A percentile compares a stretch with the other conserved stretches of the same genome.
phyloP scores from a whole-genome alignment of 192 early-diverging fungal genomes.

The Thoreauomyces humboldtii region DNA sequence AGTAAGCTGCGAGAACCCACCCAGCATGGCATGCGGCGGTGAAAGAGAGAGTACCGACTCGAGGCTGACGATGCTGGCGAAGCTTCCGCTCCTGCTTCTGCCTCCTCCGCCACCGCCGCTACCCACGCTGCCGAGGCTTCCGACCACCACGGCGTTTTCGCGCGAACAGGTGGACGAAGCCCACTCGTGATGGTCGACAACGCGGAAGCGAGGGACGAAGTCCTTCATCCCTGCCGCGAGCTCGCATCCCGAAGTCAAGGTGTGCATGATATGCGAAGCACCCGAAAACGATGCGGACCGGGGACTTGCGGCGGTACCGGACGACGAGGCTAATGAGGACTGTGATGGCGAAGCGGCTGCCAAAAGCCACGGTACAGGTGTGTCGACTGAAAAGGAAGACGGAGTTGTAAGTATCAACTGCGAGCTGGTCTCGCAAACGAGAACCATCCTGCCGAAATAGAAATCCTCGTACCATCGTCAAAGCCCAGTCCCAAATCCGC shows the following conservation, averaged over 20 bases:
- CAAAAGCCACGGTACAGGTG: neutral
- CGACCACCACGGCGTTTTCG: too few relatives aligned
- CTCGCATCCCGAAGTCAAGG: slow-evolving; percentile 18
- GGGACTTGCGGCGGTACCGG: neutral
- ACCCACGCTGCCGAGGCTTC: too few relatives aligned
- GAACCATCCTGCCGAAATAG: too few relatives aligned
- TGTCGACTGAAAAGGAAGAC: slow-evolving; percentile 1
- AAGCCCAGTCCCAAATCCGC: slow-evolving; percentile 1
- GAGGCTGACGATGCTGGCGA: too few relatives aligned
- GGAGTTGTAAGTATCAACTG: neutral
- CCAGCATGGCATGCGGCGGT: too few relatives aligned
- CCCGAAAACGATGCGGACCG: neutral
- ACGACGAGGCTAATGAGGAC: neutral
- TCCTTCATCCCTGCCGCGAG: slow-evolving; percentile 6
- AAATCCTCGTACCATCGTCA: neutral
- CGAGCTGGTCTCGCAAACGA: too few relatives aligned
- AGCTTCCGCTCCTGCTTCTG: too few relatives aligned
- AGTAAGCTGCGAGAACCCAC: too few relatives aligned
- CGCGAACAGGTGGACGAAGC: too few relatives aligned
- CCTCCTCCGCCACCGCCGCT: too few relatives aligned
- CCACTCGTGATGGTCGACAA: neutral
- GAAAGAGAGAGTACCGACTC: too few relatives aligned
- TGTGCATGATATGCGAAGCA: slow-evolving; percentile 10
- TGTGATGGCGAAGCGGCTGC: neutral
- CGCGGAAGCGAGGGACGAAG: slow-evolving; percentile 4